A percentile compares a stretch with the other conserved stretches of the same genome.
Conservation (phyloP, 768 basidiomycete species). For the Antrodiella citrinella region DNA sequence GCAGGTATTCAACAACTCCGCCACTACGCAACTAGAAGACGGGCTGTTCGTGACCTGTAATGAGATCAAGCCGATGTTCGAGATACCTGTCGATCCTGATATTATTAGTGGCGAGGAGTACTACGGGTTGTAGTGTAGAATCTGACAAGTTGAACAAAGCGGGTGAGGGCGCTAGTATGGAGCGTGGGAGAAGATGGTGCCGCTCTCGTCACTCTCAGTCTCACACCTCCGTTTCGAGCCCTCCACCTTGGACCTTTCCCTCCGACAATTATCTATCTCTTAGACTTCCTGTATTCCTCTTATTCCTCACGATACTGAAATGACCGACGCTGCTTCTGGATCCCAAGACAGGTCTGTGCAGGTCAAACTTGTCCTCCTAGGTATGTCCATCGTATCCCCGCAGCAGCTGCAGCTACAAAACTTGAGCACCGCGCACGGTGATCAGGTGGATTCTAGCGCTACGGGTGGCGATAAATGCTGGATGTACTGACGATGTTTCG, state of each 20-base stretch:
- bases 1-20: constrained; percentile 23
- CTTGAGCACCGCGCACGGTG: neutral
- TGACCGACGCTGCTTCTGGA: constrained; percentile 72
- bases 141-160: too few species aligned
- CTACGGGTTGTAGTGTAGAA: neutral
- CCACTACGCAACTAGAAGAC: constrained; percentile 32
- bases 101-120: neutral
- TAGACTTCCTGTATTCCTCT: constrained; percentile 13
- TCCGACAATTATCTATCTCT: constrained; percentile 8
- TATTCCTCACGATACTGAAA: constrained; percentile 21
- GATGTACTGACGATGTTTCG: too few species aligned
- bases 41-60: constrained; percentile 37
- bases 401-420: neutral
- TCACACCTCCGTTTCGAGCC: constrained; percentile 1
- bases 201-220: constrained; percentile 8
- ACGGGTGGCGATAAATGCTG: too few species aligned
- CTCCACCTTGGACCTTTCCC: constrained; percentile 6
- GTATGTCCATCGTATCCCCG: constrained; percentile 36
- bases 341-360: constrained; percentile 86
- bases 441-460: neutral
- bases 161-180: neutral
- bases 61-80: constrained; percentile 32
- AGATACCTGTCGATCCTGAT: constrained; percentile 3
- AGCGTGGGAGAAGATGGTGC: neutral
- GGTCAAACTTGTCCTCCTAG: constrained; percentile 95